Percentiles rank a stretch among this genome's conserved stretches.
phyloP scores from a whole-genome alignment of 768 basidiomycete species.

The Auricularia heimuer region DNA sequence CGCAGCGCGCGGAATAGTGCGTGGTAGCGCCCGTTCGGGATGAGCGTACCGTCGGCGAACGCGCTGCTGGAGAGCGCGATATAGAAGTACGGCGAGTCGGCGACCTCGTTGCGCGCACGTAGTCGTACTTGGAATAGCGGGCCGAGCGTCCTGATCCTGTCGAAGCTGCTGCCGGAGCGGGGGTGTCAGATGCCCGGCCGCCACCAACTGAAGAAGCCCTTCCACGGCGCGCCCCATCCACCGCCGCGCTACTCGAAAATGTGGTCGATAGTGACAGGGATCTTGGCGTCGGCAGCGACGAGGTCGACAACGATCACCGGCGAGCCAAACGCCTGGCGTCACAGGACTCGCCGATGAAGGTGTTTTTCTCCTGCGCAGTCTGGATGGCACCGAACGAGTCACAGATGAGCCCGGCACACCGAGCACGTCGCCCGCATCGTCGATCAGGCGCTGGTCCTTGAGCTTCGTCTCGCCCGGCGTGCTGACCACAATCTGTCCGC shows the following conservation, averaged over 20 bases:
- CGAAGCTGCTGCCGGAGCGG: background rate
- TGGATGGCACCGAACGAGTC: background rate
- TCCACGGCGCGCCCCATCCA: background rate
- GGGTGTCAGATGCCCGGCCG: background rate
- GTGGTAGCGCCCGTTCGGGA: conserved; percentile 25
- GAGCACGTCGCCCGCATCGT: background rate
- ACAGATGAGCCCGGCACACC: background rate
- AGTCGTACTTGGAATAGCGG: background rate
- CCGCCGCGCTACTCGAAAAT: background rate
- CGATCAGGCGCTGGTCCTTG: background rate
- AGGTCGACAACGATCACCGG: too few species aligned
- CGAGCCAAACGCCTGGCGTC: too few species aligned
- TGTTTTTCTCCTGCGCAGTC: background rate
- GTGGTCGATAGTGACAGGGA: too few species aligned
- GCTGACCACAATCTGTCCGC: background rate
- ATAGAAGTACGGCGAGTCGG: background rate
- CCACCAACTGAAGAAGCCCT: background rate
- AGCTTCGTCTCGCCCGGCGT: conserved; percentile 2
- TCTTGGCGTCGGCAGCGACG: too few species aligned
- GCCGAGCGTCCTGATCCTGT: background rate
- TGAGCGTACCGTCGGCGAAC: conserved; percentile 20
- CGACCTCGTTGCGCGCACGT: background rate
- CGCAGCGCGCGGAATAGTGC: conserved; percentile 8
- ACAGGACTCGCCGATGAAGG: background rate
- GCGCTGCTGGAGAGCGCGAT: background rate